Evolutionary conservation across 768 basidiomycete genomes (phyloP).

Genomic region (Peribolospora kevripleyi): DNA sequence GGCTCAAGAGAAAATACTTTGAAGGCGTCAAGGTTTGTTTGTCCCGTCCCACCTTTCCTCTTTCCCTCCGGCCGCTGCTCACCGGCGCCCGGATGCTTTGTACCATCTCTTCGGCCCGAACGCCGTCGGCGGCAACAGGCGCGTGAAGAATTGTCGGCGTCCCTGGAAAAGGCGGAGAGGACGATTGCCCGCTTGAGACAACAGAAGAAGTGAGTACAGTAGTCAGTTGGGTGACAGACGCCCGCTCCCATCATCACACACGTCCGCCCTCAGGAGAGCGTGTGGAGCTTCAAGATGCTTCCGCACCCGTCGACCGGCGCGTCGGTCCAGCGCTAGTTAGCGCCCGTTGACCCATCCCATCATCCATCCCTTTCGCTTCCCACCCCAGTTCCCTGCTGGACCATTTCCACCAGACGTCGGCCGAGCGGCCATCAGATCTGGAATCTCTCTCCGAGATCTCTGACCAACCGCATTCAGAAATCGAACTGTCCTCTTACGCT

Average conservation of each 20-base stretch:
- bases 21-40: conserved; percentile 44
- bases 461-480: too few relatives aligned
- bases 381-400: conserved; percentile 3
- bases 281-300: too few relatives aligned
- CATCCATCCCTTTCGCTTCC: too few relatives aligned
- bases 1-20: conserved; percentile 39
- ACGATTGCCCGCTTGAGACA: conserved; percentile 36
- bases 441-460: too few relatives aligned
- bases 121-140: conserved; percentile 21
- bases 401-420: not conserved
- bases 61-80: not conserved
- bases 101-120: not conserved
- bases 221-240: not conserved
- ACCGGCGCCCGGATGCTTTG: not conserved
- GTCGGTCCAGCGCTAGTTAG: too few relatives aligned
- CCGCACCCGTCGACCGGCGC: too few relatives aligned
- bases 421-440: too few relatives aligned
- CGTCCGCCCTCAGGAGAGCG: too few relatives aligned
- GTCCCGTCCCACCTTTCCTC: not conserved
- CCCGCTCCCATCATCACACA: too few relatives aligned
- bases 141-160: conserved; percentile 34
- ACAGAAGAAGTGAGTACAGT: conserved; percentile 34
- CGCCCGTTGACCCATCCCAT: too few relatives aligned
- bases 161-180: conserved; percentile 37
- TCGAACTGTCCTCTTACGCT: too few relatives aligned